Conservation (phyloP, 225 moss, liverwort and hornwort species). For the Pseudisothecium myosuroides region DNA sequence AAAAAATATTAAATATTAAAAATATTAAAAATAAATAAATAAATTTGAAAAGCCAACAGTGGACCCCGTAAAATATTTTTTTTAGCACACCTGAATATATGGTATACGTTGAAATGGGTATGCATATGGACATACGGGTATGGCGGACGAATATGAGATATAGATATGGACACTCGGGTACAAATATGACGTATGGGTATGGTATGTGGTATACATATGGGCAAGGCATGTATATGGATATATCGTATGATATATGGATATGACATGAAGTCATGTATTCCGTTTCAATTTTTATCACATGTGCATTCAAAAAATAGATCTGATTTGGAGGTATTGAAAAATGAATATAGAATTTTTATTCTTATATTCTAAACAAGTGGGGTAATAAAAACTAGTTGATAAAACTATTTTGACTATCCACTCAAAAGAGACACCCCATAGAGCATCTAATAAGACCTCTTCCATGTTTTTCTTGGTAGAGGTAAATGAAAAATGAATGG, state of each 20-base stretch:
- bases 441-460: no score
- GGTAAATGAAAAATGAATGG: no score
- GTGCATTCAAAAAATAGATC: not conserved
- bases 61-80: not conserved
- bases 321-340: not conserved
- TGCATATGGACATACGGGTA: not conserved
- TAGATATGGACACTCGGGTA: not conserved
- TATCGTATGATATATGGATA: no score
- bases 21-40: no score
- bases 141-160: fast-evolving
- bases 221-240: not conserved
- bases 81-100: not conserved
- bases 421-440: no score
- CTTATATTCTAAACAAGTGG: no score
- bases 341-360: no score
- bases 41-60: not conserved
- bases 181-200: not conserved
- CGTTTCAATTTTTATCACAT: not conserved
- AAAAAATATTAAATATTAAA: no score
- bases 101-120: not conserved
- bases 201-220: no score
- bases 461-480: no score
- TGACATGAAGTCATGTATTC: not conserved
- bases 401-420: no score
- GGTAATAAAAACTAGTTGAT: no score